Conservation (phyloP, 2,329 filamentous ascomycete species). For the Penicillium sp. region DNA sequence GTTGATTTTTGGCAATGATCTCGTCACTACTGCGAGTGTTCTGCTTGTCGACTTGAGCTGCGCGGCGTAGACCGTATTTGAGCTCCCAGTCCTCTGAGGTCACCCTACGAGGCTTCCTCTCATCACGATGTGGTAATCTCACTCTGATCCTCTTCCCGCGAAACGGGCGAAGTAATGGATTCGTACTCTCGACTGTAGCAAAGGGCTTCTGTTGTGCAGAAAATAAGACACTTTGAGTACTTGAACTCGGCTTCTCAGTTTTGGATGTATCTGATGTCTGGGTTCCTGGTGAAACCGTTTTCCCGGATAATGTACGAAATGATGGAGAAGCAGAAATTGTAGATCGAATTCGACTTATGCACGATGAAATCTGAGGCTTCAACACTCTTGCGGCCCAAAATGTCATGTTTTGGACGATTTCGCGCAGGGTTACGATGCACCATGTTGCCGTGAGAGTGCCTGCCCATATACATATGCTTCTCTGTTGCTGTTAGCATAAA, state of each 20-base stretch:
- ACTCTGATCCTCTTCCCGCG: background rate
- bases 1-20: background rate
- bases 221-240: background rate
- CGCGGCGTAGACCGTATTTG: background rate
- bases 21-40: background rate
- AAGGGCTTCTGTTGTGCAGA: background rate
- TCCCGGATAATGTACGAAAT: background rate
- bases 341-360: background rate
- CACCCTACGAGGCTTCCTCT: background rate
- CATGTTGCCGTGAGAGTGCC: conserved; percentile 7
- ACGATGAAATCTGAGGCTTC: conserved; percentile 1
- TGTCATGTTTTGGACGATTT: conserved; percentile 7
- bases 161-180: background rate
- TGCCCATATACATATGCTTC: background rate
- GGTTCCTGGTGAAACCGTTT: background rate
- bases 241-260: background rate
- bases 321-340: background rate
- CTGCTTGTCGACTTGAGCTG: background rate
- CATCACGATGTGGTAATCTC: background rate
- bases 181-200: background rate
- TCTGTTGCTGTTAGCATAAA: conserved; percentile 2
- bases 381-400: conserved; percentile 10
- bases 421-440: background rate
- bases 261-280: background rate
- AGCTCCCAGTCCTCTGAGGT: background rate